Evolutionary conservation across 305 asterid species (phyloP), one percentile per base, ranked within the genome.

Genomic region (Plantago lanceolata): DNA sequence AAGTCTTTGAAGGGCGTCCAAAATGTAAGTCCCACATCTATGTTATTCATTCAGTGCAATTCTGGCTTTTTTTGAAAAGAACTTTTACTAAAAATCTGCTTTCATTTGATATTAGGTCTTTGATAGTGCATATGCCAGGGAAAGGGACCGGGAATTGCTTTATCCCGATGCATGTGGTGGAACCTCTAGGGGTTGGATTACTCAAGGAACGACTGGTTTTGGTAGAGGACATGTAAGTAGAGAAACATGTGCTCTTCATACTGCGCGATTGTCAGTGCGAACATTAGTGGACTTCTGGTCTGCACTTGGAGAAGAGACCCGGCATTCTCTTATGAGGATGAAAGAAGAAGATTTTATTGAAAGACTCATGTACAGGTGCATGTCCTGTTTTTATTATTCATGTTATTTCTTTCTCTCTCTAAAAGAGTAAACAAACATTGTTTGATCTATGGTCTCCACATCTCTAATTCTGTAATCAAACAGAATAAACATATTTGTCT

Each of bases 101-200:
- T 75, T 63, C 43, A 44, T 64, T 64, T 71, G 68, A 65, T 71
- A 71, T 85, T 85, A 94, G 99, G 96, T 94, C 61, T 94, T 94
- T 74, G 95, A 90, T 71, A 81, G 97, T 75, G 96, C 96, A 65
- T 82, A 85, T 68, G 89, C 96, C 40, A 86, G 97, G 82, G 99
- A 94, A 77, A 88, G 96, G 66, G 96, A 94, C 51, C 85, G 99
- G 43, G 97, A 88, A 66, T 75, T 94, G 86, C 89, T 90, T 51
- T 90, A 94, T 83, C 97, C 96, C 40, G 99, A 94, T 85, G 99
- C 97, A 59, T 94, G 99, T 74, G 99, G 99, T 9, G 99, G 97
- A 76, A 93, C 95, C 77, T 93, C 94, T 63, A 83, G 96, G 70
- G 99, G 99, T 73, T 93, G 99, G 99, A 86, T 86, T 72, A 90